Percentiles rank a stretch among this genome's conserved stretches.
phyloP scores from a whole-genome alignment of 106 monocot species.

The Apostasia ramifera region DNA sequence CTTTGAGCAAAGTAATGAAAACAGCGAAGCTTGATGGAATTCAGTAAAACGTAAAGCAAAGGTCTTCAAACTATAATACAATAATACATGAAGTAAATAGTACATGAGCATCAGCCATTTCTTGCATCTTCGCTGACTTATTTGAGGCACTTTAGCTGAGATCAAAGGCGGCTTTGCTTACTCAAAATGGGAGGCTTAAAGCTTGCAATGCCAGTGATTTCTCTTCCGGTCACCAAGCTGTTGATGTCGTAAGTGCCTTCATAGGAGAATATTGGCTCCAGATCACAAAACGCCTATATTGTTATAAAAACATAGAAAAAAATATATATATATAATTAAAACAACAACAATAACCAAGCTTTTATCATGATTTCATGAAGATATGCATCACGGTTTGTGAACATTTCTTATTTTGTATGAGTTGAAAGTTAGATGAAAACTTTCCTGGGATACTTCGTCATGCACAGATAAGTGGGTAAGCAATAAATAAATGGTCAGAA shows the following conservation, averaged over 20 bases:
- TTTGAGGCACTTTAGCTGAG: not conserved
- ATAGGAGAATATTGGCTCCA: constrained; percentile 54
- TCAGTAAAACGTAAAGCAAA: too few relatives aligned
- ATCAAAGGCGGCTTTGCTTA: constrained; percentile 55
- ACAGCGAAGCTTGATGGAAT: too few relatives aligned
- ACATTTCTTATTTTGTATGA: too few relatives aligned
- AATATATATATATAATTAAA: not conserved
- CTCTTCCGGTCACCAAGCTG: constrained; percentile 49
- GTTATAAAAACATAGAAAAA: not conserved
- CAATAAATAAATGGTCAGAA: too few relatives aligned
- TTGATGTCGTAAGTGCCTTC: constrained; percentile 68
- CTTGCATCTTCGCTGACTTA: not conserved
- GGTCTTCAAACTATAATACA: not conserved
- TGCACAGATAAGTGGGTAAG: too few relatives aligned
- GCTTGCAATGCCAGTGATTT: constrained; percentile 56
- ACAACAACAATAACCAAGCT: not conserved
- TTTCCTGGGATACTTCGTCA: too few relatives aligned
- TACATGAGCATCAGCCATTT: not conserved
- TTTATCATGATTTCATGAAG: not conserved
- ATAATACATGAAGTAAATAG: not conserved
- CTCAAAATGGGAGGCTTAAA: constrained; percentile 35
- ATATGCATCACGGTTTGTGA: too few relatives aligned
- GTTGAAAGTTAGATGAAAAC: too few relatives aligned
- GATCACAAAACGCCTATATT: constrained; percentile 49
- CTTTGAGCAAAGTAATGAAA: too few relatives aligned